phyloP scores from a whole-genome alignment of 2,329 filamentous ascomycete species.

The Alternaria atra region DNA sequence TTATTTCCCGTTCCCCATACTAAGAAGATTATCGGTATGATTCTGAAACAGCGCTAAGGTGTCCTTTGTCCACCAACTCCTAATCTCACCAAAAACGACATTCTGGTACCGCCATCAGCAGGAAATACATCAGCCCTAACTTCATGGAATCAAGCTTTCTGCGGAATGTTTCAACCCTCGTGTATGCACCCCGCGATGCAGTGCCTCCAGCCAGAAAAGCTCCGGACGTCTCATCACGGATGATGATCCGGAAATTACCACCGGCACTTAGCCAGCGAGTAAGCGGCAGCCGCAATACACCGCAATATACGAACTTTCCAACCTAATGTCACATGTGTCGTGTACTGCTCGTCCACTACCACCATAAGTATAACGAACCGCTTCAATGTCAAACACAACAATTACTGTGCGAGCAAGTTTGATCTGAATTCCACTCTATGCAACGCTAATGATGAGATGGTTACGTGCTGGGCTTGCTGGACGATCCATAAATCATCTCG shows the following conservation, averaged over 20 bases:
- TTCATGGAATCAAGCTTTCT: background rate
- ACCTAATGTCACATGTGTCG: conserved; percentile 1
- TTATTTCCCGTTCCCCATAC: background rate
- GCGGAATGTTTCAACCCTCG: conserved; percentile 12
- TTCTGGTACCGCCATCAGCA: background rate
- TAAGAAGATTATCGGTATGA: conserved; percentile 9
- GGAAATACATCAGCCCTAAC: background rate
- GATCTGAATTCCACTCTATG: background rate
- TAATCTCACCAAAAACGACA: background rate
- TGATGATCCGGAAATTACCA: background rate
- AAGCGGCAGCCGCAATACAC: conserved; percentile 9
- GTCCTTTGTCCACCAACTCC: background rate
- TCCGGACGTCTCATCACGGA: background rate
- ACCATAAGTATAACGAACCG: background rate
- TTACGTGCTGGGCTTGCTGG: conserved; percentile 1
- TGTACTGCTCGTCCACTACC: background rate
- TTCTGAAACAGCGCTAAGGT: conserved; percentile 14
- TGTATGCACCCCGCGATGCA: conserved; percentile 17
- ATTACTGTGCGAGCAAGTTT: background rate
- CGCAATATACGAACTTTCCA: conserved; percentile 14
- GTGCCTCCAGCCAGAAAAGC: background rate
- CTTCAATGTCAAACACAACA: background rate
- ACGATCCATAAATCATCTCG: conserved; percentile 7
- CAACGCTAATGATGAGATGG: background rate
- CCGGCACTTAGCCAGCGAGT: conserved; percentile 7